Conservation (phyloP, 805 yeast genomes). For the Candida ortonii region DNA sequence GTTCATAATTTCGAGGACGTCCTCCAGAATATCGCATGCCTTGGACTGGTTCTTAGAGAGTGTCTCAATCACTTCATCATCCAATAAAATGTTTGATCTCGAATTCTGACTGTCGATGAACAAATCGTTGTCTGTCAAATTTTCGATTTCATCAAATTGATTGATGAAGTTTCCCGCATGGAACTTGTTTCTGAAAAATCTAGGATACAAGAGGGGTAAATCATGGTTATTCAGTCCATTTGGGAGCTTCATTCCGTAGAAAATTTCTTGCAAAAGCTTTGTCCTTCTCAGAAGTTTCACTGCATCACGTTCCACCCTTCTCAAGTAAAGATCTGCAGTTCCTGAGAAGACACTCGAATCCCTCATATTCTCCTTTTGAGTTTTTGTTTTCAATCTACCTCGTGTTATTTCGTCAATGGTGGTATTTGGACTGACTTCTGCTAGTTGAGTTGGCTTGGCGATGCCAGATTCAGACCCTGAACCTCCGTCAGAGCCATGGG, state of each 20-base stretch:
- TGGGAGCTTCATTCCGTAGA: constrained; percentile 15
- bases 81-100: constrained; percentile 44
- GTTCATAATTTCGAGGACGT: constrained; percentile 41
- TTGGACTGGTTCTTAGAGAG: constrained; percentile 38
- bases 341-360: constrained; percentile 10
- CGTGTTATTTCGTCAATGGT: constrained; percentile 1
- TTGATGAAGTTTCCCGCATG: constrained; percentile 81
- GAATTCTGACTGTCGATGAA: constrained; percentile 22
- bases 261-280: constrained; percentile 15
- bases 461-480: constrained; percentile 1
- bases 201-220: constrained; percentile 66
- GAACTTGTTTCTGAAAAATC: constrained; percentile 62
- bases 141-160: constrained; percentile 47
- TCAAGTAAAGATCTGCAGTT: constrained; percentile 17
- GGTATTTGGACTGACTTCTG: background rate
- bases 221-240: constrained; percentile 19
- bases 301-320: constrained; percentile 25
- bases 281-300: constrained; percentile 19
- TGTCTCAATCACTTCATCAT: constrained; percentile 42
- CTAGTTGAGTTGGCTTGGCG: background rate
- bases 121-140: constrained; percentile 30
- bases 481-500: constrained; percentile 6
- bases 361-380: background rate
- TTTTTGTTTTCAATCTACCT: constrained; percentile 1
- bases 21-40: constrained; percentile 38